Base-by-base conservation (phyloP, 2,329 filamentous ascomycete species). In the Pseudocercospora pini-densiflorae region DNA sequence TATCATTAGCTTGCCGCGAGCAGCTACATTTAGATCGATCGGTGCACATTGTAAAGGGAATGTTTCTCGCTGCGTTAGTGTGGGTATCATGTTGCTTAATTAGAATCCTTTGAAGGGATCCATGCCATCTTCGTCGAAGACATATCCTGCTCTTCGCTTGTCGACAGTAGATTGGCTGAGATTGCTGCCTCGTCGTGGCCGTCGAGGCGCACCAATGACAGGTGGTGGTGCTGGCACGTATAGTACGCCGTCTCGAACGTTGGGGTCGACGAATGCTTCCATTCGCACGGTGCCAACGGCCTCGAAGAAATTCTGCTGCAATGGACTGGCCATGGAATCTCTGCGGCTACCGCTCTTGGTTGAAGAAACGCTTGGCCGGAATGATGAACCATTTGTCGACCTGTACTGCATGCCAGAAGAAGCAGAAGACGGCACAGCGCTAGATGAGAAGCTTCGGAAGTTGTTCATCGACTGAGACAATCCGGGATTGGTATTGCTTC, bases 271-370 rank as follows among this genome's bases (percentile, higher is more conserved):
- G 78, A 98, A 99, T 0, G 95, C 95, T 79, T 98, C 94, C 94
- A 99, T 98, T 29, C 95, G 89, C 55, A 98, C 89, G 1, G 94
- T 98, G 1, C 94, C 93, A 65, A 96, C 90, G 1, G 91, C 91
- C 73, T 96, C 93, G 75, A 95, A 95, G 81, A 95, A 94, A 77
- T 87, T 86, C 74, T 78, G 21, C 67, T 72, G 47, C 55, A 73
- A 16, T 66, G 74, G 69, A 62, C 73, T 76, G 57, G 68, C 68
- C 40, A 73, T 65, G 1, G 74, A 75, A 24, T 71, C 70, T 21
- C 67, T 70, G 23, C 72, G 63, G 59, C 72, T 75, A 63, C 68
- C 66, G 58, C 70, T 72, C 51, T 71, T 68, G 45, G 71, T 72
- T 16, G 74, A 74, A 16, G 71, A 70, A 23, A 68, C 71, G 59